phyloP scores from a whole-genome alignment of 2,329 filamentous ascomycete species.

The Epichloe coenophiala region DNA sequence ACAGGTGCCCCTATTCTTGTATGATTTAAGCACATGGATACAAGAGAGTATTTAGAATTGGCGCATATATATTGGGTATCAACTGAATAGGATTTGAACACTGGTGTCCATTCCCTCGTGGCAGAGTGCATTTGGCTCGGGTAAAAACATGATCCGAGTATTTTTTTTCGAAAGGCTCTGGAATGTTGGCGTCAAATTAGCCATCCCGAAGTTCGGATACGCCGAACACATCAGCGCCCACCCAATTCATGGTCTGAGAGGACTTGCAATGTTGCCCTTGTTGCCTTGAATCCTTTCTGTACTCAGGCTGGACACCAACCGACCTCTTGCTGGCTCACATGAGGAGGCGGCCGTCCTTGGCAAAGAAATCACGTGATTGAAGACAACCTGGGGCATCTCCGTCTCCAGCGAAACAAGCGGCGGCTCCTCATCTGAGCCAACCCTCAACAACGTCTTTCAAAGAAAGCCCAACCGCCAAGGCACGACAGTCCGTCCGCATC shows the following conservation, averaged over 20 bases:
- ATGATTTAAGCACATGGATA: slow-evolving; percentile 1
- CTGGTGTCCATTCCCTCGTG: slow-evolving; percentile 11
- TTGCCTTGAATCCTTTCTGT: too few species aligned
- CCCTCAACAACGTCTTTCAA: not conserved
- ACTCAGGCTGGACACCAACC: too few species aligned
- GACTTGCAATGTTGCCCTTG: slow-evolving; percentile 11
- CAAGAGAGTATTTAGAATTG: not conserved
- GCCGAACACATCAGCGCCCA: slow-evolving; percentile 27
- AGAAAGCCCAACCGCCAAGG: slow-evolving; percentile 16
- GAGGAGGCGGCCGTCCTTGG: not conserved
- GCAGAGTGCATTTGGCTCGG: slow-evolving; percentile 30
- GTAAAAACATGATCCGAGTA: slow-evolving; percentile 26
- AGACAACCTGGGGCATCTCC: not conserved
- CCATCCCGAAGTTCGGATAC: slow-evolving; percentile 30
- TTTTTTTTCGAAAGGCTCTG: slow-evolving; percentile 25
- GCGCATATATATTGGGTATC: slow-evolving; percentile 7
- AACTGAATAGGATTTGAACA: slow-evolving; percentile 1
- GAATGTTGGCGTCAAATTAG: slow-evolving; percentile 35
- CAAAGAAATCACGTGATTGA: not conserved
- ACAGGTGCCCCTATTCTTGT: not conserved
- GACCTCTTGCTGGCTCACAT: too few species aligned
- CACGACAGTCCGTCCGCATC: slow-evolving; percentile 10
- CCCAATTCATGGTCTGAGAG: slow-evolving; percentile 21
- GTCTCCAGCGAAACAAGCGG: not conserved
- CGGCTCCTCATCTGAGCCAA: not conserved